Evolutionary conservation across 495 filamentous ascomycete species (phyloP).

Genomic region (Aspergillus nidulans): DNA sequence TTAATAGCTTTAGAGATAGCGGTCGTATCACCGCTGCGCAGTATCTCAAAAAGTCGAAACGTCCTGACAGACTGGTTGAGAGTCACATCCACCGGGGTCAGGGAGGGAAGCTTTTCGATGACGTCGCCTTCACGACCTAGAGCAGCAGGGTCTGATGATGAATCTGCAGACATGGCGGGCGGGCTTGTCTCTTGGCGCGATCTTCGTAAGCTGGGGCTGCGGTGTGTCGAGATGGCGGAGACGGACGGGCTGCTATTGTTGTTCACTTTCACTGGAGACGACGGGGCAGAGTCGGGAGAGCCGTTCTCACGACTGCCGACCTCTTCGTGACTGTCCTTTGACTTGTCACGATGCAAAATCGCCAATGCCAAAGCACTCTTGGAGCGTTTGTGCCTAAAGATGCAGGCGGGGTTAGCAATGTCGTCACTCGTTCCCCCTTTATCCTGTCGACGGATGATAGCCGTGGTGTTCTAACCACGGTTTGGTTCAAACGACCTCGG

Average conservation of each 20-base stretch:
- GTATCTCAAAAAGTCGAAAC: conserved; percentile 88
- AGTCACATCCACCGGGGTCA: conserved; percentile 43
- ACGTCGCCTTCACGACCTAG: conserved; percentile 28
- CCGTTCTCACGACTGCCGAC: conserved; percentile 21
- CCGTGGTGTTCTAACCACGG: neutral
- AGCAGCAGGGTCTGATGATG: conserved; percentile 22
- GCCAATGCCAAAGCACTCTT: conserved; percentile 49
- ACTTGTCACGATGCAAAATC: conserved; percentile 49
- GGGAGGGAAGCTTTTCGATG: conserved; percentile 30
- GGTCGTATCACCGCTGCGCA: conserved; percentile 84
- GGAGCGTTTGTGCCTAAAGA: conserved; percentile 50
- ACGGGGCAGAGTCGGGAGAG: conserved; percentile 29
- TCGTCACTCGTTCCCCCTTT: conserved; percentile 7
- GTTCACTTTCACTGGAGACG: conserved; percentile 24
- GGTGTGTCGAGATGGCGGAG: conserved; percentile 22
- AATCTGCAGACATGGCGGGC: conserved; percentile 23
- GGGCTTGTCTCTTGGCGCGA: conserved; percentile 24
- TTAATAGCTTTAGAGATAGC: conserved; percentile 86
- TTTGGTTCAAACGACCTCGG: neutral
- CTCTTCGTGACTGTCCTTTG: conserved; percentile 33
- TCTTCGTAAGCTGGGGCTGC: conserved; percentile 30
- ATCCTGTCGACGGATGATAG: neutral
- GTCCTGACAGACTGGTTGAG: conserved; percentile 93
- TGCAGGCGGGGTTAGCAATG: conserved; percentile 23
- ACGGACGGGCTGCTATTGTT: conserved; percentile 18